A percentile compares a stretch with the other conserved stretches of the same genome.
Conservation (phyloP, 2,329 filamentous ascomycete species). For the Aureobasidium melanogenum region DNA sequence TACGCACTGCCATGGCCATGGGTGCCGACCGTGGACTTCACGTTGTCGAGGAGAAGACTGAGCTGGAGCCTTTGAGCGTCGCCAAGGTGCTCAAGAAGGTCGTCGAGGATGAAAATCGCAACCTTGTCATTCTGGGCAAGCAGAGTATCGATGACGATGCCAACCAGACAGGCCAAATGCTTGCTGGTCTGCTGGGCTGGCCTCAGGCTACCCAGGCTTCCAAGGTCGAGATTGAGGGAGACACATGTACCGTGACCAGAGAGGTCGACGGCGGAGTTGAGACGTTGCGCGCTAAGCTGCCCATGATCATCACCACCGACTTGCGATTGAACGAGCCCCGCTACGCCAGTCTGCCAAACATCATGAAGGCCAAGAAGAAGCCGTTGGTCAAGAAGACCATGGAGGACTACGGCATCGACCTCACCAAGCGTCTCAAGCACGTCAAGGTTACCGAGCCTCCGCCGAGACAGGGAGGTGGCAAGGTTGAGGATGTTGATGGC, state of each 20-base stretch:
- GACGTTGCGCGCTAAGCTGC: constrained; percentile 76
- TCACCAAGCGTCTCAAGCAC: constrained; percentile 70
- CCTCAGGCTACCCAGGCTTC: constrained; percentile 89
- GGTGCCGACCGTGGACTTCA: constrained; percentile 88
- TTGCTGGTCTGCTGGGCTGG: constrained; percentile 87
- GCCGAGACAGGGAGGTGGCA: constrained; percentile 81
- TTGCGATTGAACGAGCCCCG: constrained; percentile 87
- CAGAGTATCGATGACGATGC: constrained; percentile 97
- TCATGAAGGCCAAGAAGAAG: constrained; percentile 99
- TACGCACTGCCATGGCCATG: constrained; percentile 98
- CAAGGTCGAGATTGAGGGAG: constrained; percentile 67
- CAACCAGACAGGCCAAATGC: constrained; percentile 95
- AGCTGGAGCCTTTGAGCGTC: constrained; percentile 81
- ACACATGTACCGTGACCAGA: constrained; percentile 66
- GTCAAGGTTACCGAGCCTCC: constrained; percentile 86
- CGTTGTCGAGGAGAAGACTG: constrained; percentile 58
- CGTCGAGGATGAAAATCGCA: constrained; percentile 75
- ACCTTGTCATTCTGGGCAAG: constrained; percentile 90
- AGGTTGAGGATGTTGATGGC: constrained; percentile 96
- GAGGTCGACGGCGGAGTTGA: constrained; percentile 96
- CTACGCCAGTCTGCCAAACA: constrained; percentile 92
- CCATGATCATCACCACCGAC: constrained; percentile 92
- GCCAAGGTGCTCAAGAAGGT: constrained; percentile 79
- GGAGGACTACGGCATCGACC: constrained; percentile 70
- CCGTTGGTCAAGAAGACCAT: constrained; percentile 85